Base-by-base conservation (phyloP, 2,329 filamentous ascomycete genomes). In the Aspergillus quadrilineatus region DNA sequence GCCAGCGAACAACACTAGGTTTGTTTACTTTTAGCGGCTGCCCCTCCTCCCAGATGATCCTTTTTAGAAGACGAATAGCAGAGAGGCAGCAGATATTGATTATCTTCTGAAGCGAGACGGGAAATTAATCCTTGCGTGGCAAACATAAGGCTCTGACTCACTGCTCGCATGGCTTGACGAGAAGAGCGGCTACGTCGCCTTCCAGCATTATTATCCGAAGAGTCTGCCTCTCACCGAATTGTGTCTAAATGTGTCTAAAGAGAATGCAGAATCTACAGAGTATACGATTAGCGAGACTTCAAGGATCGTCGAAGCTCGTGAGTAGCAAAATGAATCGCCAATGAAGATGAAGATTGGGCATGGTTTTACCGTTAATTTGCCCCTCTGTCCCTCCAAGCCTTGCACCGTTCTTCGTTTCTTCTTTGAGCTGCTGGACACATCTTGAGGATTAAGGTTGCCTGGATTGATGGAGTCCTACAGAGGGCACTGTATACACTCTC, bases 371-470 rank as follows among this genome's bases (percentile, higher is more conserved):
- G 34, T 55, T 41, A 45, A 29, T 39, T 53, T 44, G 43, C 50
- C 44, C 43, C 29, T 45, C 44, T n/a, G 15, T 49, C 28, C 26
- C 15, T 53, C 43, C 10, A 56, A n/a, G 43, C 7, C 37, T 37
- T 34, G 42, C 54, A 52, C 36, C 42, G 50, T 53, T 36, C 42
- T 44, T 53, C 50, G 17, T 49, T 53, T 43, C 43, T 51, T 45
- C 36, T 15, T 43, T 29, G 42, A 28, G 37, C n/a, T 53, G 30
- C 49, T 44, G 17, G 36, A 49, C 26, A 28, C 37, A 9, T 29
- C 44, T 14, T 3, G n/a, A 8, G 26, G 41, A 43, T 49, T 56
- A 56, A 56, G 55, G 55, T 56, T 56, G 44, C 44, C 44, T 56
- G 55, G 32, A n/a, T 37, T 30, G 43, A 37, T 52, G 49, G 42